Evolutionary conservation across 2,329 filamentous ascomycete genomes (phyloP).

Genomic region (Nakataea oryzae): DNA sequence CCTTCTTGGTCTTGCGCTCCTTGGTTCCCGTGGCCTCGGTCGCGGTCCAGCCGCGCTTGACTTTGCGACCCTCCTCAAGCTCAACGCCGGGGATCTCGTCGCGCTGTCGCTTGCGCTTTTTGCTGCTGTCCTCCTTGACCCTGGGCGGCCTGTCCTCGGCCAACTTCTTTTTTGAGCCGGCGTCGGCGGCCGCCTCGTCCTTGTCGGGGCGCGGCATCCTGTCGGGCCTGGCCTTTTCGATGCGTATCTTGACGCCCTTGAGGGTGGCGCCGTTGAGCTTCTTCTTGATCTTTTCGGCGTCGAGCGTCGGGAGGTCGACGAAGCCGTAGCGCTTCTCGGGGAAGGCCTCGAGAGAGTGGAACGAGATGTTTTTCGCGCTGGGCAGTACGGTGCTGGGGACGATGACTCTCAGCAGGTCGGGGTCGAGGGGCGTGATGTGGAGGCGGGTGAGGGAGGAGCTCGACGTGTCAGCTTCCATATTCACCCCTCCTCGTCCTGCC

Average conservation of each 20-base stretch:
- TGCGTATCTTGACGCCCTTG: conserved; percentile 72
- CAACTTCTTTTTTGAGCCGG: conserved; percentile 12
- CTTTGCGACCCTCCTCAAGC: conserved; percentile 61
- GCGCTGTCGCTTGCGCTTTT: conserved; percentile 40
- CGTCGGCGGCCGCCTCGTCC: conserved; percentile 16
- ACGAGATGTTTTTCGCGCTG: conserved; percentile 72
- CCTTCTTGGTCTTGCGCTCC: conserved; percentile 31
- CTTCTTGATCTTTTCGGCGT: conserved; percentile 84
- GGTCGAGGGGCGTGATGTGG: conserved; percentile 80
- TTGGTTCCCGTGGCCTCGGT: conserved; percentile 37
- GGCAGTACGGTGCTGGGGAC: conserved; percentile 58
- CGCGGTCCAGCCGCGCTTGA: conserved; percentile 86
- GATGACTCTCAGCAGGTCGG: conserved; percentile 61
- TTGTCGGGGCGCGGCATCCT: conserved; percentile 31
- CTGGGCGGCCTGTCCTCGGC: conserved; percentile 11
- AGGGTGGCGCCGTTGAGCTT: conserved; percentile 82
- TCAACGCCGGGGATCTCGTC: conserved; percentile 55
- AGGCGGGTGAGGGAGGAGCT: conserved; percentile 39
- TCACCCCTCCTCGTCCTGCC: background rate
- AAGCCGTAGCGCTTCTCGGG: conserved; percentile 88
- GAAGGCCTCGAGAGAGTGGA: conserved; percentile 74
- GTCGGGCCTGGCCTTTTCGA: conserved; percentile 69
- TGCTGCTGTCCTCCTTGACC: conserved; percentile 20
- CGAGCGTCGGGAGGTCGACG: conserved; percentile 67
- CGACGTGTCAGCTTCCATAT: background rate